These are phyloP conservation scores for Botryotinia globosa DNA, from an alignment of 2,329 filamentous ascomycete species.

Conservation along the genomic window DNA sequence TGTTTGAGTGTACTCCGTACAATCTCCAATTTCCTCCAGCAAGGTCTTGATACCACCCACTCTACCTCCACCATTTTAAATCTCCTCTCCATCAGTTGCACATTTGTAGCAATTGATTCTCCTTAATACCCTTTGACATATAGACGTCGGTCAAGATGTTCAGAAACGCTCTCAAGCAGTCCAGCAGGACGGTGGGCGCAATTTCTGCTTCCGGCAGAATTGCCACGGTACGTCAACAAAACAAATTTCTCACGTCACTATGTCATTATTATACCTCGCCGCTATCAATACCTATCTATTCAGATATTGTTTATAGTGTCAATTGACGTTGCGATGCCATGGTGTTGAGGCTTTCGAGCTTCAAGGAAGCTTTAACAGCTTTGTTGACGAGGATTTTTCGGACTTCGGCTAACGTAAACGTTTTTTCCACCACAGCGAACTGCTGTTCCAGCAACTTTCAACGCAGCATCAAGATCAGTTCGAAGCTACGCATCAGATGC, in stretches of 20 bases:
- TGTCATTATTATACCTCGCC: slow-evolving; percentile 41
- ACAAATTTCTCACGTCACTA: slow-evolving; percentile 39
- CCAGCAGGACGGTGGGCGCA: slow-evolving; percentile 90
- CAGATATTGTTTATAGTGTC: slow-evolving; percentile 44
- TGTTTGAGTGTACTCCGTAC: slow-evolving; percentile 9
- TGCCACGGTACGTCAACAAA: slow-evolving; percentile 79
- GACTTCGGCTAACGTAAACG: slow-evolving; percentile 53
- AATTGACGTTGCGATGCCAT: slow-evolving; percentile 35
- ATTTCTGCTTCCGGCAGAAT: slow-evolving; percentile 89
- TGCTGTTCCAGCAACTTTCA: slow-evolving; percentile 75
- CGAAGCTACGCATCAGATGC: slow-evolving; percentile 90
- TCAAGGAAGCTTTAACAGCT: slow-evolving; percentile 39
- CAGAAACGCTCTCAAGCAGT: slow-evolving; percentile 97
- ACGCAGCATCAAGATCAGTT: slow-evolving; percentile 66
- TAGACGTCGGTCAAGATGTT: slow-evolving; percentile 72
- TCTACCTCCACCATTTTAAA: slow-evolving; percentile 41
- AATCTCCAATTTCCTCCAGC: slow-evolving; percentile 26
- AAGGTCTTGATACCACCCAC: slow-evolving; percentile 36
- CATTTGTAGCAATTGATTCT: slow-evolving; percentile 64
- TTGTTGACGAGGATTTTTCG: slow-evolving; percentile 41
- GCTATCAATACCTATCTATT: slow-evolving; percentile 36
- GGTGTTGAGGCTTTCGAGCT: slow-evolving; percentile 42
- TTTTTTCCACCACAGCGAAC: slow-evolving; percentile 72
- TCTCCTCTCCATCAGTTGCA: slow-evolving; percentile 64
- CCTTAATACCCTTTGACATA: slow-evolving; percentile 50